These are phyloP conservation scores for Kwoniella heveanensis DNA, from an alignment of 768 basidiomycete genomes.

Conservation along the genomic window DNA sequence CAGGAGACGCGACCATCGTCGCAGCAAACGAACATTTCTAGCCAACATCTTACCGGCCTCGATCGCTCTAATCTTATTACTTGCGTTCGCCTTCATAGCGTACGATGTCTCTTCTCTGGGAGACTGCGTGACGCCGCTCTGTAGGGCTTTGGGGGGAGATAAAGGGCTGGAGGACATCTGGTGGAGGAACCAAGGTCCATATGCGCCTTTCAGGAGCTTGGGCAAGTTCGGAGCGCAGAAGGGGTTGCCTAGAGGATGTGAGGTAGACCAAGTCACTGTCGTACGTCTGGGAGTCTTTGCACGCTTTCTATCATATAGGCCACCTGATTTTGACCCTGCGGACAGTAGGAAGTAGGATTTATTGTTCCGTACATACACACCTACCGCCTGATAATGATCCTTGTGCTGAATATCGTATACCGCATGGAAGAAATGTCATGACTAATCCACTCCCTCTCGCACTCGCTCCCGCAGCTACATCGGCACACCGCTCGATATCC, in stretches of 20 bases:
- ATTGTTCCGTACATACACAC: no score
- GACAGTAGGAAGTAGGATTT: no score
- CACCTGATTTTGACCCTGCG: no score
- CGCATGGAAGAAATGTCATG: no score
- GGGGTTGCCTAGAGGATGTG: constrained; percentile 46
- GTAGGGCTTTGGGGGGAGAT: constrained; percentile 32
- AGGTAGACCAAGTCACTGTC: constrained; percentile 46
- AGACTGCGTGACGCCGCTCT: constrained; percentile 38
- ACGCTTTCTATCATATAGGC: neutral
- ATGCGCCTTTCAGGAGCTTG: constrained; percentile 38
- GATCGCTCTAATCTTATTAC: constrained; percentile 4
- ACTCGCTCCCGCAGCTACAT: constrained; percentile 35
- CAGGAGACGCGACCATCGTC: neutral
- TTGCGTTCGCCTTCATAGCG: constrained; percentile 15
- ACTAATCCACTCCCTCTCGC: neutral
- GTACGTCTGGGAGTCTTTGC: constrained; percentile 24
- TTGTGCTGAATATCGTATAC: no score
- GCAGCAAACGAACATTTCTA: neutral
- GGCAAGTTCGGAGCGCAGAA: constrained; percentile 41
- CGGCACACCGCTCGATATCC: constrained; percentile 49
- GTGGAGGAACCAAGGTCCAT: constrained; percentile 46
- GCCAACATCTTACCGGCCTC: constrained; percentile 16
- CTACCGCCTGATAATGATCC: no score
- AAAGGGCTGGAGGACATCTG: constrained; percentile 34
- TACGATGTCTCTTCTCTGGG: constrained; percentile 43